Conservation (phyloP, 2,329 filamentous ascomycete species). For the Alternaria sp. region DNA sequence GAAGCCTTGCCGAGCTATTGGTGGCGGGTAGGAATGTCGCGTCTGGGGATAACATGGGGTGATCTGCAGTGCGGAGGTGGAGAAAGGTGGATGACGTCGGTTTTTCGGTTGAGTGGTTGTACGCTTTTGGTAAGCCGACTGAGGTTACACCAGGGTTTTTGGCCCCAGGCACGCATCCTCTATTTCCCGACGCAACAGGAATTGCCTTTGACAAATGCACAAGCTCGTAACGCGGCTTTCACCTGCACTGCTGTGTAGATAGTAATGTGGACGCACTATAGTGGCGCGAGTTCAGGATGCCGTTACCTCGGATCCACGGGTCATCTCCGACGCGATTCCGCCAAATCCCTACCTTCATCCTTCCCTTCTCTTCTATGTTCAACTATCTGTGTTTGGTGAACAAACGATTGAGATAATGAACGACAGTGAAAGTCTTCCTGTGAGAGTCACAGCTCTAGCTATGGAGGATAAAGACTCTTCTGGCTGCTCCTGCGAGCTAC, state of each 20-base stretch:
- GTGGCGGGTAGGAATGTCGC: not conserved
- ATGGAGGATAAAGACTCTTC: not conserved
- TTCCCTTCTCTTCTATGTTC: not conserved
- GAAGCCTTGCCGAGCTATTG: not conserved
- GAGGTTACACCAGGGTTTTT: not conserved
- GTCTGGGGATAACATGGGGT: conserved; percentile 1
- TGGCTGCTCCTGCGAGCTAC: not conserved
- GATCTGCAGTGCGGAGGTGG: conserved; percentile 4
- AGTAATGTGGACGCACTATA: not conserved
- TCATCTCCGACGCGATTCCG: not conserved
- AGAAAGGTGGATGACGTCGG: conserved; percentile 3
- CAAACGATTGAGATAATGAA: not conserved
- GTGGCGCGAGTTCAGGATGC: not conserved
- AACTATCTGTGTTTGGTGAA: not conserved
- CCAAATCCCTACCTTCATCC: not conserved
- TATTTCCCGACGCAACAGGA: not conserved
- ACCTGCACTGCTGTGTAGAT: not conserved
- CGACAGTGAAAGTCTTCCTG: not conserved
- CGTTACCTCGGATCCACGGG: not conserved
- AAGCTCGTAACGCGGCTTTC: not conserved
- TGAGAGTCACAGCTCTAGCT: not conserved
- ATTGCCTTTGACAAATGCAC: not conserved
- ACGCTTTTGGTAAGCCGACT: not conserved
- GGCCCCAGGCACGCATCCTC: not conserved
- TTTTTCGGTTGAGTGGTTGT: not conserved